These are phyloP conservation scores for Arachnomyces sp. DNA, from an alignment of 2,329 filamentous ascomycete genomes.

Conservation along the genomic window DNA sequence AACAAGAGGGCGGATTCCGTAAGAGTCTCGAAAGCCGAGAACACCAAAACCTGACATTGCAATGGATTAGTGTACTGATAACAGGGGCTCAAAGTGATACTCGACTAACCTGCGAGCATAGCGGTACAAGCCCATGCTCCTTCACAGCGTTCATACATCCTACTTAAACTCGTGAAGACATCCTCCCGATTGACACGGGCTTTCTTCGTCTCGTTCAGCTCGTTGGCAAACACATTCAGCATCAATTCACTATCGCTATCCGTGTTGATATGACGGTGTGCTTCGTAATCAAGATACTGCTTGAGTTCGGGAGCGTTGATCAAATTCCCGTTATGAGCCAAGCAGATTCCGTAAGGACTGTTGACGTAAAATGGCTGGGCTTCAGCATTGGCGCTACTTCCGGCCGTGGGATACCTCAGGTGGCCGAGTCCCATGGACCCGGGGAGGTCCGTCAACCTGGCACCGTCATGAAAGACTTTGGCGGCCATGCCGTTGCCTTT, in stretches of 20 bases:
- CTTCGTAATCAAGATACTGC: conserved; percentile 65
- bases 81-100: neutral
- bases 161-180: conserved; percentile 62
- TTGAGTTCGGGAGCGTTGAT: conserved; percentile 69
- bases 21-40: conserved; percentile 69
- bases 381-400: conserved; percentile 74
- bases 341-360: conserved; percentile 71
- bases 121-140: conserved; percentile 74
- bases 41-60: conserved; percentile 68
- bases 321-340: conserved; percentile 82
- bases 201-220: conserved; percentile 73
- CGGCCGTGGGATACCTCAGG: conserved; percentile 81
- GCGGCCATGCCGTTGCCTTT: conserved; percentile 86
- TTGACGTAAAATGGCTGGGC: conserved; percentile 93
- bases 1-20: conserved; percentile 76
- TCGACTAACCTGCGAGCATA: conserved; percentile 60
- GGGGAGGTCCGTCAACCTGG: conserved; percentile 63
- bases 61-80: conserved; percentile 12
- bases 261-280: conserved; percentile 81
- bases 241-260: conserved; percentile 83
- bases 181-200: conserved; percentile 71
- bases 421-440: conserved; percentile 84
- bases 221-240: conserved; percentile 80
- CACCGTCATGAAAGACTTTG: conserved; percentile 76
- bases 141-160: conserved; percentile 65